Evolutionary conservation across 805 yeast species (phyloP).

Genomic region (Starmerella scarabaei): DNA sequence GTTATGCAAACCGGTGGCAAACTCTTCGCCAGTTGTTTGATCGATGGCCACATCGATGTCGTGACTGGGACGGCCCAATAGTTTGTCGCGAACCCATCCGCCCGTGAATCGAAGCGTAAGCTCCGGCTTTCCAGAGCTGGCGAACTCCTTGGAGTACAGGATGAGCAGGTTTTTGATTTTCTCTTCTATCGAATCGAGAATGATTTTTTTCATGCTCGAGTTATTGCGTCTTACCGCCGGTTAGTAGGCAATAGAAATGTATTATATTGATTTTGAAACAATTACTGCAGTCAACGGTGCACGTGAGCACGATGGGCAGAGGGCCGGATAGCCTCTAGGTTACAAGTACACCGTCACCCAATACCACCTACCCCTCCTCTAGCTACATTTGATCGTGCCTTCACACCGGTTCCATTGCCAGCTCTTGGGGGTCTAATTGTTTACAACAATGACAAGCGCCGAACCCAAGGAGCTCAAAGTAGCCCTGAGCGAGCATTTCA

Average conservation of each 20-base stretch:
- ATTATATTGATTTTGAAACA: too few species aligned
- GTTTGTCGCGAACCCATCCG: constrained; percentile 96
- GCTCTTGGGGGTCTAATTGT: too few species aligned
- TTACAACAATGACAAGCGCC: not conserved
- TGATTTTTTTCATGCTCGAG: constrained; percentile 14
- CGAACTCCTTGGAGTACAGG: constrained; percentile 23
- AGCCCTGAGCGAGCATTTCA: constrained; percentile 5
- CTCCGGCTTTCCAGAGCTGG: constrained; percentile 13
- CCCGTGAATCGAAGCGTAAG: constrained; percentile 75
- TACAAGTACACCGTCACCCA: too few species aligned
- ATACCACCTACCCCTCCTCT: too few species aligned
- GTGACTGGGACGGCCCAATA: constrained; percentile 64
- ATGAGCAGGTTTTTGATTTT: constrained; percentile 25
- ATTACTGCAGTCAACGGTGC: too few species aligned
- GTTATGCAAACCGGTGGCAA: constrained; percentile 52
- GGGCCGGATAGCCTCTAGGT: too few species aligned
- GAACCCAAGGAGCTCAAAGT: constrained; percentile 1
- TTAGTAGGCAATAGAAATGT: too few species aligned
- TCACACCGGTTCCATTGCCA: too few species aligned
- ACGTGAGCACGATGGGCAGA: too few species aligned
- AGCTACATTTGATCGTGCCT: too few species aligned
- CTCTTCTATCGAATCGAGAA: constrained; percentile 24
- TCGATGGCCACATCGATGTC: constrained; percentile 91
- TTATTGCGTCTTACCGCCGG: not conserved
- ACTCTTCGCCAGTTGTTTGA: constrained; percentile 68